These are phyloP conservation scores for Canavalia ensiformis DNA, from an alignment of 306 rosid species.

Conservation along the genomic window DNA sequence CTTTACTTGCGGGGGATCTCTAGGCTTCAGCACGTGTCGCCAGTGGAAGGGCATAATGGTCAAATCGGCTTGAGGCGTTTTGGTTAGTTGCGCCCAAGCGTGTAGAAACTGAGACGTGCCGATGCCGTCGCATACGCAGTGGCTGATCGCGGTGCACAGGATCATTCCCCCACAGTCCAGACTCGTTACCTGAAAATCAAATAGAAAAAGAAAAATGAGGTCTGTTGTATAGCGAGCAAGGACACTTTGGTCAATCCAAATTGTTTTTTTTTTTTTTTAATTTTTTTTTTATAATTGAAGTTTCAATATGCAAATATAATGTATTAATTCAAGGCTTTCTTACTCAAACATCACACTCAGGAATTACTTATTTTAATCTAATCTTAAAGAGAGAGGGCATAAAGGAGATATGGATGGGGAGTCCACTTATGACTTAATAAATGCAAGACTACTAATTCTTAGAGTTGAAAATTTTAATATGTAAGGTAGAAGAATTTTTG, in stretches of 20 bases:
- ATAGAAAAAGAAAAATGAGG: not conserved
- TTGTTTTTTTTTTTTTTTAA: too few relatives aligned
- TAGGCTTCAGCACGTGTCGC: slow-evolving; percentile 67
- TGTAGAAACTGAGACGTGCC: slow-evolving; percentile 83
- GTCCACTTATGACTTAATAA: too few relatives aligned
- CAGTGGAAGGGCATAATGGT: slow-evolving; percentile 62
- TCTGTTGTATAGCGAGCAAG: too few relatives aligned
- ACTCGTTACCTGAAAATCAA: slow-evolving; percentile 59
- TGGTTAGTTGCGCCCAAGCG: slow-evolving; percentile 73
- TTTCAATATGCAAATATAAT: too few relatives aligned
- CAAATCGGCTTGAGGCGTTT: slow-evolving; percentile 34
- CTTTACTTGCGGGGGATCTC: slow-evolving; percentile 49
- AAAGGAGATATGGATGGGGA: too few relatives aligned
- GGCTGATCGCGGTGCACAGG: slow-evolving; percentile 81
- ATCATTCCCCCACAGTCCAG: slow-evolving; percentile 82
- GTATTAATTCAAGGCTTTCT: too few relatives aligned
- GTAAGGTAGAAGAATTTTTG: not conserved
- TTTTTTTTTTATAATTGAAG: too few relatives aligned
- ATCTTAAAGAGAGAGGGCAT: too few relatives aligned
- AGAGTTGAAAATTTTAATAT: not conserved
- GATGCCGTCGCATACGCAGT: slow-evolving; percentile 80
- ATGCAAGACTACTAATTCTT: not conserved
- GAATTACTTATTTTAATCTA: too few relatives aligned
- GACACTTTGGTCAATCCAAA: too few relatives aligned
- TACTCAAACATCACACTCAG: too few relatives aligned